Evolutionary conservation across 75 land plant species (phyloP), one percentile per base, ranked within the genome.

Genomic region (Selaginella moellendorffii): DNA sequence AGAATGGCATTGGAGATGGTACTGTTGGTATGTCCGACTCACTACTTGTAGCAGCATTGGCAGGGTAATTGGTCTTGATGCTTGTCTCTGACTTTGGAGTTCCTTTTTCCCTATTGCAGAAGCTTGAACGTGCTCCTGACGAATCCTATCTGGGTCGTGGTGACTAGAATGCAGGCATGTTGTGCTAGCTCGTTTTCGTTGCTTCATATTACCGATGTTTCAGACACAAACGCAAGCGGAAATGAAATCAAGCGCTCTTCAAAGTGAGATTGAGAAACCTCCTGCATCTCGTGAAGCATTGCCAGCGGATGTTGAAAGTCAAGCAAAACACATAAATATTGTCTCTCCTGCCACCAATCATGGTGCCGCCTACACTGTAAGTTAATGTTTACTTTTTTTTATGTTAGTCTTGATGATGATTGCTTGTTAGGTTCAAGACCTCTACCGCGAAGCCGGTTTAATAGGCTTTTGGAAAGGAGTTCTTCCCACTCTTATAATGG

Each of bases 91-190:
- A n/a, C n/a, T n/a, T n/a, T n/a, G n/a, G n/a, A n/a, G n/a, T n/a
- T n/a, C n/a, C n/a, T n/a, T n/a, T n/a, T n/a, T n/a, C n/a, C n/a
- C n/a, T n/a, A n/a, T 2, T 78, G 70, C 70, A 92, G 97, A 77
- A 85, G 95, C 67, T 72, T 89, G 8, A 93, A 93, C 76, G 98
- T 93, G 36, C 75, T 93, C 14, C 60, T 88, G 75, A 93, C 98
- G 26, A 93, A 88, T 75, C 98, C 98, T 27, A 88, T 93, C 24
- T 93, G 98, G 98, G 90, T 93, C 0, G 74, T 93, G n/a, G 98
- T 93, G 63, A 85, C 98, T 51, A 82, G 98, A 1, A 85, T 93
- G 98, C 98, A 93, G 86, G 97, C 46, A 36, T 36, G 14, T 36
- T 36, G 14, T 36, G 46, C 46, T 36, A 36, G 5, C 14, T 36